Evolutionary conservation across 768 basidiomycete species (phyloP).

Genomic region (Russula sp.): DNA sequence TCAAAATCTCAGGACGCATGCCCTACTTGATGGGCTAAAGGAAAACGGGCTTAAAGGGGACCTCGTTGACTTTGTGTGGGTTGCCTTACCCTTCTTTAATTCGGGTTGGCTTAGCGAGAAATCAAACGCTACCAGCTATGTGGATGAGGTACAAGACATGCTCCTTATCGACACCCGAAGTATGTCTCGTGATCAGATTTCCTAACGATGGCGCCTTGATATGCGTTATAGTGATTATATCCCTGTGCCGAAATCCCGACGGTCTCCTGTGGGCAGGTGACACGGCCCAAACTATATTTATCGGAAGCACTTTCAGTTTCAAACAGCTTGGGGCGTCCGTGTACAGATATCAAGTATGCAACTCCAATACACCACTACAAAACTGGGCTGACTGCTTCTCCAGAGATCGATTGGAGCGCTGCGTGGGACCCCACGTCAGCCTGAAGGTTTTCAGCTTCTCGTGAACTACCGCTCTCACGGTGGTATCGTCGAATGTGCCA

Average conservation of each 20-base stretch:
- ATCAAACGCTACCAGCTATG: constrained; percentile 39
- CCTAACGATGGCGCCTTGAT: neutral
- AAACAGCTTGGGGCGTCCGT: constrained; percentile 64
- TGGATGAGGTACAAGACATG: constrained; percentile 72
- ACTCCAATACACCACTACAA: too few relatives aligned
- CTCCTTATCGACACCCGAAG: constrained; percentile 58
- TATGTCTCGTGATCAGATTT: constrained; percentile 29
- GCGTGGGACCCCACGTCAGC: constrained; percentile 25
- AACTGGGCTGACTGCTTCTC: neutral
- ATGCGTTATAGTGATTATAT: constrained; percentile 46
- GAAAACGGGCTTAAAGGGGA: constrained; percentile 33
- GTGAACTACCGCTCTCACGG: constrained; percentile 67
- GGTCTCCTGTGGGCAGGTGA: constrained; percentile 78
- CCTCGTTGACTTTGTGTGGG: constrained; percentile 53
- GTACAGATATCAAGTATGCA: constrained; percentile 53
- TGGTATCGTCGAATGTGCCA: constrained; percentile 70
- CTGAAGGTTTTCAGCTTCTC: constrained; percentile 48
- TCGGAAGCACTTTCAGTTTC: constrained; percentile 67
- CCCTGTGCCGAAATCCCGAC: constrained; percentile 55
- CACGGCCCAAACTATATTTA: constrained; percentile 71
- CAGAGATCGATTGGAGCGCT: constrained; percentile 3
- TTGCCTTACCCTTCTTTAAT: neutral
- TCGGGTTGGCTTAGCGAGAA: neutral
- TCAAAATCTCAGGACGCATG: constrained; percentile 41
- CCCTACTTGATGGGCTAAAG: constrained; percentile 37